Percentiles rank a stretch among this genome's conserved stretches.
phyloP scores from a whole-genome alignment of 129 eudicot genomes.

The Chrysanthemum lavandulifolium region DNA sequence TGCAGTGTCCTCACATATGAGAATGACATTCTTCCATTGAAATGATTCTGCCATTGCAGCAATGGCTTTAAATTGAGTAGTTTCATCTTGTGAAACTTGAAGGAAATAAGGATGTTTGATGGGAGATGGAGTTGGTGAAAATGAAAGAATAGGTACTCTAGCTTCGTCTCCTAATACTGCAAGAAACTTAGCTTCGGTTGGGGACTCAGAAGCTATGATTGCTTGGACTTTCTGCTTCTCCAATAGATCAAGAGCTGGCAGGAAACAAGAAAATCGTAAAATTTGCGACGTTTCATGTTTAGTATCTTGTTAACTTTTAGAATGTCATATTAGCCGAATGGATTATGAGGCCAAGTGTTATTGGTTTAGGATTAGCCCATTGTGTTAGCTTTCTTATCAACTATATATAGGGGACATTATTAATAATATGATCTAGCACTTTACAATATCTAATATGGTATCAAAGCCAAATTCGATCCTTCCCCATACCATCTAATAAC shows the following conservation, averaged over 20 bases:
- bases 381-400: too few relatives aligned
- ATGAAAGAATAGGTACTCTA: constrained; percentile 44
- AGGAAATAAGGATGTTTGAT: constrained; percentile 32
- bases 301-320: too few relatives aligned
- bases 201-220: constrained; percentile 34
- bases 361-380: too few relatives aligned
- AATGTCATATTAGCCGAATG: too few relatives aligned
- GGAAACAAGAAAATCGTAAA: too few relatives aligned
- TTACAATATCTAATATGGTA: too few relatives aligned
- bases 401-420: too few relatives aligned
- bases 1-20: constrained; percentile 40
- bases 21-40: constrained; percentile 25
- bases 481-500: too few relatives aligned
- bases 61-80: constrained; percentile 34
- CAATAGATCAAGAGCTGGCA: constrained; percentile 45
- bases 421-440: too few relatives aligned
- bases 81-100: constrained; percentile 39
- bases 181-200: constrained; percentile 8
- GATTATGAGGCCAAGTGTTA: too few relatives aligned
- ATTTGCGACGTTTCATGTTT: too few relatives aligned
- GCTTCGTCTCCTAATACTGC: constrained; percentile 6
- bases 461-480: too few relatives aligned
- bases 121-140: constrained; percentile 30
- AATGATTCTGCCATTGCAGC: constrained; percentile 35
- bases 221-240: constrained; percentile 38